phyloP scores from a whole-genome alignment of 1,284 basidiomycete species.

The Cryptococcus sp. region DNA sequence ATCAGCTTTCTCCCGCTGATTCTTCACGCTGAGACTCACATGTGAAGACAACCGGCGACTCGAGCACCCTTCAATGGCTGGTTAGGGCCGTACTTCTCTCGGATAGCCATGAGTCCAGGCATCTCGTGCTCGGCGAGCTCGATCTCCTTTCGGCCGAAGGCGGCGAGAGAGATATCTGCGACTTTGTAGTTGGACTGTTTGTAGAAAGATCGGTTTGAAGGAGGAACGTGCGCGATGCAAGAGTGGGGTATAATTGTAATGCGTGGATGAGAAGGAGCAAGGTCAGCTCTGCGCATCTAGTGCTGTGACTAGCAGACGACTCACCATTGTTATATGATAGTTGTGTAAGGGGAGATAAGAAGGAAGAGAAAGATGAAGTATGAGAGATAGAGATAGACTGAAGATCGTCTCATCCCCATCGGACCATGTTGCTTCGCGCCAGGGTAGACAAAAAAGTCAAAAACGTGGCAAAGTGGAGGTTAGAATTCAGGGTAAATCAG shows the following conservation, averaged over 20 bases:
- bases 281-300: not conserved
- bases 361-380: slow-evolving; percentile 2
- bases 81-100: slow-evolving; percentile 72
- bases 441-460: not conserved
- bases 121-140: slow-evolving; percentile 77
- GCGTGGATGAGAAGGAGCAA: not conserved
- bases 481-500: too few relatives aligned
- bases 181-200: slow-evolving; percentile 41
- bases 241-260: not conserved
- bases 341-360: slow-evolving; percentile 3
- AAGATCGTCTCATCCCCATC: not conserved
- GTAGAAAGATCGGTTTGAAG: not conserved
- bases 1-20: slow-evolving; percentile 1
- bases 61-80: slow-evolving; percentile 93
- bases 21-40: slow-evolving; percentile 53
- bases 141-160: slow-evolving; percentile 85
- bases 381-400: not conserved
- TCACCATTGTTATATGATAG: slow-evolving; percentile 14
- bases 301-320: not conserved
- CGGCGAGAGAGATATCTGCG: slow-evolving; percentile 85
- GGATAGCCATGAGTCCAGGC: slow-evolving; percentile 81
- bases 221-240: not conserved
- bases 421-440: not conserved
- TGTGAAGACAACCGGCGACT: slow-evolving; percentile 96
- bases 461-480: too few relatives aligned